Evolutionary conservation across 192 early-diverging fungal species (phyloP).

Genomic region (Endogone sp.): DNA sequence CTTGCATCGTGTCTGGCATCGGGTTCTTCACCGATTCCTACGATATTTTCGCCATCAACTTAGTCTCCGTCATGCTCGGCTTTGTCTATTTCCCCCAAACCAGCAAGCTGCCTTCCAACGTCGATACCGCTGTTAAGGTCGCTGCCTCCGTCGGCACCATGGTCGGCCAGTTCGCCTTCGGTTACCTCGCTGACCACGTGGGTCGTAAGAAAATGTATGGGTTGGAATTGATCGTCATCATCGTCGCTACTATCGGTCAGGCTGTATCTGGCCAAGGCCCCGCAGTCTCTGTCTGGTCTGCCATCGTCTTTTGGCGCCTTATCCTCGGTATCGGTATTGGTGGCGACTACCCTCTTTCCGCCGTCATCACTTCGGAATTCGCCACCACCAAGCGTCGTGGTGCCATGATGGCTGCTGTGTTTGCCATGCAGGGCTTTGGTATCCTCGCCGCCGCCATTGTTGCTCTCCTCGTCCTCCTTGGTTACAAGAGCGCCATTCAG

Average conservation of each 20-base stretch:
- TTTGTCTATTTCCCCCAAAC: conserved; percentile 51
- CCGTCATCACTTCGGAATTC: conserved; percentile 93
- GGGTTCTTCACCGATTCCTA: conserved; percentile 93
- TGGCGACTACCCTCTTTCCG: conserved; percentile 94
- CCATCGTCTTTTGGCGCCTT: conserved; percentile 84
- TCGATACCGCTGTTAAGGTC: conserved; percentile 86
- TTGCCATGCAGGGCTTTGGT: conserved; percentile 93
- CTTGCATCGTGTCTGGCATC: conserved; percentile 68
- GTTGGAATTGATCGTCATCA: conserved; percentile 88
- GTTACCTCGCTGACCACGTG: conserved; percentile 78
- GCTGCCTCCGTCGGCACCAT: conserved; percentile 87
- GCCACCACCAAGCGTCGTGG: conserved; percentile 81
- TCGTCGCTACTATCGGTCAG: conserved; percentile 80
- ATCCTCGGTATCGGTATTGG: conserved; percentile 93
- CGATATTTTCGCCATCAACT: conserved; percentile 91
- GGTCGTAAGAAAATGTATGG: conserved; percentile 92
- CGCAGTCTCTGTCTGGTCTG: conserved; percentile 55
- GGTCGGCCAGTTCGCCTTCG: conserved; percentile 86
- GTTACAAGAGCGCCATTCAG: conserved; percentile 66
- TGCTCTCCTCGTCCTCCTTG: conserved; percentile 65
- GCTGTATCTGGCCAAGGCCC: conserved; percentile 73
- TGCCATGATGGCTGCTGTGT: conserved; percentile 86
- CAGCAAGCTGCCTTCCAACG: conserved; percentile 48
- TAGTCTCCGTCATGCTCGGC: conserved; percentile 83
- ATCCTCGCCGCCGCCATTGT: conserved; percentile 78